Evolutionary conservation across 2,329 filamentous ascomycete genomes (phyloP), one percentile per base, ranked within the genome.

Genomic region (Phyllosticta citrichinensis): DNA sequence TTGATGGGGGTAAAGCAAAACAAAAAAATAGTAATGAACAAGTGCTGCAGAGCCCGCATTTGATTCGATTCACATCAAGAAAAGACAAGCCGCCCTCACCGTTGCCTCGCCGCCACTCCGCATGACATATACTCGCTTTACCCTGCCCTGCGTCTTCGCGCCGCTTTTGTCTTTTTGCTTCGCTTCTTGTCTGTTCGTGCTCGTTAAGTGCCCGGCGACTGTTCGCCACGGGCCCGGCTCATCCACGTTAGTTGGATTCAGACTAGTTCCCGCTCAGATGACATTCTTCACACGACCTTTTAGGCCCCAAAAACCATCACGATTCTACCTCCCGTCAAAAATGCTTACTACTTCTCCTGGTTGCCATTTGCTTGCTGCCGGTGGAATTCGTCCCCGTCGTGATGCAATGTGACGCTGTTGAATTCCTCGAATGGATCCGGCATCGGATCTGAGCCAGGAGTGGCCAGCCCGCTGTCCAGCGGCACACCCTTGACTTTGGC

Each of bases 341-440:
- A 11, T 52, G 35, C 52, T 55, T 17, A 56, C 58, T 60, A 60
- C 40, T 53, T 60, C 19, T 27, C 19, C 40, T 47, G 40, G 40
- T 4, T n/a, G 40, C 40, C 40, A n/a, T 47, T 47, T n/a, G 40
- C 40, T 14, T 47, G 40, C 25, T 56, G 24, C 20, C 55, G 47
- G 30, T 55, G 56, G 17, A 52, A 56, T 25, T 91, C 89, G 67
- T 97, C 93, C 17, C 91, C 94, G 61, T 97, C 94, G 71, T 99
- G 94, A 74, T 97, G 93, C 64, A 99, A 80, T 57, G 94, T 99
- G 52, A 99, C 92, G 71, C 91, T 96, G 80, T 97, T 99, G 76
- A 99, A 99, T 74, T 97, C 94, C 75, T 97, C 90, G 71, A 99
- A 99, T 1, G 94, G 94, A 80, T 99, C 94, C 3, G 84, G 80